phyloP scores from a whole-genome alignment of 2,329 filamentous ascomycete genomes.

The Microthyrium microscopicum region DNA sequence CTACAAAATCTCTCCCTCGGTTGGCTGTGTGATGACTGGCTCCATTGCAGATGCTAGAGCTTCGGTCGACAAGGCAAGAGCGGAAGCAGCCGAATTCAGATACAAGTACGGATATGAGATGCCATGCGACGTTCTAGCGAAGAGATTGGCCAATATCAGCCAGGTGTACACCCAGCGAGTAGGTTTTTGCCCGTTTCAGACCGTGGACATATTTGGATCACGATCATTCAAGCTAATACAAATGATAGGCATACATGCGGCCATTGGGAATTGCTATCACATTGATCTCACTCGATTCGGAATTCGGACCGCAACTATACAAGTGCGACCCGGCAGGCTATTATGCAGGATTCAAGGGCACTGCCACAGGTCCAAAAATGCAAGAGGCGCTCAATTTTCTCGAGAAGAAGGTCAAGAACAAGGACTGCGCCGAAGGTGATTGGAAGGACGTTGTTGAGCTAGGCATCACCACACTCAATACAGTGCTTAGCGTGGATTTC shows the following conservation, averaged over 20 bases:
- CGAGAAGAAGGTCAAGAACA: constrained; percentile 99
- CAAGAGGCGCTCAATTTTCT: constrained; percentile 97
- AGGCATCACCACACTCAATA: constrained; percentile 88
- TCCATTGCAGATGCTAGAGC: constrained; percentile 95
- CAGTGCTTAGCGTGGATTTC: constrained; percentile 95
- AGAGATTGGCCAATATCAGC: constrained; percentile 95
- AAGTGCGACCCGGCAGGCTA: constrained; percentile 98
- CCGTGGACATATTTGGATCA: too few relatives aligned
- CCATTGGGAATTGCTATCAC: constrained; percentile 92
- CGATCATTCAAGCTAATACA: too few relatives aligned
- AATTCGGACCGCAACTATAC: constrained; percentile 87
- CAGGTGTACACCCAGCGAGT: constrained; percentile 98
- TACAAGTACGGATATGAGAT: constrained; percentile 99
- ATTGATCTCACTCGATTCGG: constrained; percentile 81
- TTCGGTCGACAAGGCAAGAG: constrained; percentile 79
- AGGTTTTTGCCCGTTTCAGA: too few relatives aligned
- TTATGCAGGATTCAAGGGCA: constrained; percentile 97
- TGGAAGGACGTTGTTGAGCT: constrained; percentile 98
- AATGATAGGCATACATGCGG: constrained; percentile 79
- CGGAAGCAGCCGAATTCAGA: constrained; percentile 91
- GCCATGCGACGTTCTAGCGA: constrained; percentile 92
- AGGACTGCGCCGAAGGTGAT: constrained; percentile 75
- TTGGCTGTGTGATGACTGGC: constrained; percentile 96
- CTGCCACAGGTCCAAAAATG: constrained; percentile 91
- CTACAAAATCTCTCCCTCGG: constrained; percentile 88